These are phyloP conservation scores for Eustoma russellianum DNA, from an alignment of 257 asterid genomes.

Conservation along the genomic window DNA sequence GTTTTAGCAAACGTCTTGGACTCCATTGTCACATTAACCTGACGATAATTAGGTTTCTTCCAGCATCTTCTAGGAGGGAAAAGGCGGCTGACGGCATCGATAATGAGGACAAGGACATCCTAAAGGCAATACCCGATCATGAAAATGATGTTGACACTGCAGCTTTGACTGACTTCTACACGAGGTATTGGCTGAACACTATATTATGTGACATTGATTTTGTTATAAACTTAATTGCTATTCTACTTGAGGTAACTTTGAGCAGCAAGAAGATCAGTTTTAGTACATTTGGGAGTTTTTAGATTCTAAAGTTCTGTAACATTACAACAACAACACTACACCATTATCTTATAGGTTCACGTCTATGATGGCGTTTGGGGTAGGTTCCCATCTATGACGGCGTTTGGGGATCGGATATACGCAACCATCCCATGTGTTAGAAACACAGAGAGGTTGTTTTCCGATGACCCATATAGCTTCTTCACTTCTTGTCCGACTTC, in stretches of 20 bases:
- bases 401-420: too few relatives aligned
- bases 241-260: background rate
- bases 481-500: too few relatives aligned
- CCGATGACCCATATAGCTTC: too few relatives aligned
- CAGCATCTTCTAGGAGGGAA: constrained; percentile 28
- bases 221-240: background rate
- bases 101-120: constrained; percentile 45
- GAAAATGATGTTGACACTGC: constrained; percentile 56
- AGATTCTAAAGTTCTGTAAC: too few relatives aligned
- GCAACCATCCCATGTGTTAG: too few relatives aligned
- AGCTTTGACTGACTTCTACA: constrained; percentile 67
- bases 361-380: too few relatives aligned
- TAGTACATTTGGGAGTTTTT: too few relatives aligned
- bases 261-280: too few relatives aligned
- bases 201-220: background rate
- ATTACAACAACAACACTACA: too few relatives aligned
- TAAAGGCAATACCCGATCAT: constrained; percentile 55
- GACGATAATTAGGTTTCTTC: constrained; percentile 78
- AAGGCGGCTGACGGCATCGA: constrained; percentile 45
- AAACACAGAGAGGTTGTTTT: too few relatives aligned
- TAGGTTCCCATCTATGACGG: too few relatives aligned
- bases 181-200: constrained; percentile 49
- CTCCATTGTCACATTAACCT: constrained; percentile 78
- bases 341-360: too few relatives aligned
- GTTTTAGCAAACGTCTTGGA: constrained; percentile 83